Conservation (phyloP, 441 rosid genomes). For the Iberis amara region DNA sequence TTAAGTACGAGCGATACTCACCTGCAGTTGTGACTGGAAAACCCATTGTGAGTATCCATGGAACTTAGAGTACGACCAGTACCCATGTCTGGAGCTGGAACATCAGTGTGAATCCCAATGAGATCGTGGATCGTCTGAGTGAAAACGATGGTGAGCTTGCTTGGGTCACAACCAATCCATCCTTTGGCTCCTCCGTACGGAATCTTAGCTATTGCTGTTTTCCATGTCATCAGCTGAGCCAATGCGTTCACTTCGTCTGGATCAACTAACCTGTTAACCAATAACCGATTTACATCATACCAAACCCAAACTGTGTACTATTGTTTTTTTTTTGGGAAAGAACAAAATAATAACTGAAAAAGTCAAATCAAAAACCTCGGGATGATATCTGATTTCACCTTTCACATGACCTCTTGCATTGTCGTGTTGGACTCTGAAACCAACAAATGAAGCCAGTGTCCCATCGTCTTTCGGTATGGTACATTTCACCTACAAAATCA, state of each 20-base stretch:
- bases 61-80: conserved; percentile 48
- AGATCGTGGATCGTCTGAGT: conserved; percentile 21
- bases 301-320: too few species aligned
- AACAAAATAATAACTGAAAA: too few species aligned
- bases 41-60: conserved; percentile 51
- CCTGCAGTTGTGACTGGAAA: too few species aligned
- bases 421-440: conserved; percentile 62
- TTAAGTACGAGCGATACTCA: too few species aligned
- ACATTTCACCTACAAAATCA: conserved; percentile 43
- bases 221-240: conserved; percentile 57
- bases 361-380: conserved; percentile 46
- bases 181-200: conserved; percentile 62
- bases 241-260: conserved; percentile 51
- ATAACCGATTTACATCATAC: neutral
- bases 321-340: too few species aligned
- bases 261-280: conserved; percentile 37
- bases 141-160: conserved; percentile 28
- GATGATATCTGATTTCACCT: conserved; percentile 68
- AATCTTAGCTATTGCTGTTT: conserved; percentile 46
- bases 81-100: conserved; percentile 60
- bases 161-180: conserved; percentile 45
- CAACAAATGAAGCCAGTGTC: conserved; percentile 51
- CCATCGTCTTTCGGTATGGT: conserved; percentile 60
- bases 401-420: conserved; percentile 73
- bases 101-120: conserved; percentile 47